Evolutionary conservation across 306 rosid genomes (phyloP).

Genomic region (Prunus dulcis): DNA sequence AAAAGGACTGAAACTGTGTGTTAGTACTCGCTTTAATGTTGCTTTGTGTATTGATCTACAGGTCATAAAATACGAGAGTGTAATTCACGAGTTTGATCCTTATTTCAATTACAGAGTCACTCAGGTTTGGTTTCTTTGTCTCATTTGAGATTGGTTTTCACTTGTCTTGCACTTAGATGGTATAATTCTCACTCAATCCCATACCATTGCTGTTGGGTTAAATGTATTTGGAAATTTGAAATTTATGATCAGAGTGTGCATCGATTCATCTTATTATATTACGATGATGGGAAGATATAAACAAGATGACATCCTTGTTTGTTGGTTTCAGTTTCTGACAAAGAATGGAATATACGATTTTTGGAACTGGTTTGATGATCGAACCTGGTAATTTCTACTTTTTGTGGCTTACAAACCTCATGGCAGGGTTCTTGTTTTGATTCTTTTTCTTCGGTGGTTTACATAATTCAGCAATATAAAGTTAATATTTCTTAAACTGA

Average conservation of each 20-base stretch:
- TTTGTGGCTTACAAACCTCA: neutral
- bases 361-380: conserved; percentile 99
- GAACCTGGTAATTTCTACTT: conserved; percentile 69
- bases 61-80: conserved; percentile 99
- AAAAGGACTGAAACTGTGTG: neutral
- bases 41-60: conserved; percentile 38
- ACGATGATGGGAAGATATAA: conserved; percentile 8
- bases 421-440: neutral
- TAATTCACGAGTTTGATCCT: conserved; percentile 97
- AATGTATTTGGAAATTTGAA: neutral
- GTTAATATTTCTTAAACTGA: conserved; percentile 10
- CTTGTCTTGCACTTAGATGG: neutral
- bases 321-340: conserved; percentile 77
- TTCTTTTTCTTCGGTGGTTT: neutral
- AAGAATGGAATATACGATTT: conserved; percentile 97
- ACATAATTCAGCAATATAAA: conserved; percentile 4
- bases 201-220: conserved; percentile 7
- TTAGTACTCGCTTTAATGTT: conserved; percentile 6
- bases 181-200: neutral
- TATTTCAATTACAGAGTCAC: conserved; percentile 98
- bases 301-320: conserved; percentile 31
- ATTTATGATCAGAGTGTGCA: neutral
- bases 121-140: conserved; percentile 65
- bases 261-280: neutral
- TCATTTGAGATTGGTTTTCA: conserved; percentile 8